Evolutionary conservation across 805 yeast species (phyloP).

Genomic region (Blastobotrys attinorum): DNA sequence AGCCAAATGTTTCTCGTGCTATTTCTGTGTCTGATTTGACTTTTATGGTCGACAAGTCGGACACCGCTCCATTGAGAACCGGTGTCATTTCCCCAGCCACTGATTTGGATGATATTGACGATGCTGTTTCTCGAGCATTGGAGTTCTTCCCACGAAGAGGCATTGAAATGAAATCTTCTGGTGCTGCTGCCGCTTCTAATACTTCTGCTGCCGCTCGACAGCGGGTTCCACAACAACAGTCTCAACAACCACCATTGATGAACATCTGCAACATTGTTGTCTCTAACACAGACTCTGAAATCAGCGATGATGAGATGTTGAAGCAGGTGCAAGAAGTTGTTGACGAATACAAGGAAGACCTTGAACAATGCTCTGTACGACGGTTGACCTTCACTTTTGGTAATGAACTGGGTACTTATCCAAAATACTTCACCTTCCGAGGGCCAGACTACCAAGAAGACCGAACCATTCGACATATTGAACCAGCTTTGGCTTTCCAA

Average conservation of each 20-base stretch:
- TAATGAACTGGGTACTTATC: slow-evolving; percentile 75
- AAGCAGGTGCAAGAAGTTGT: slow-evolving; percentile 55
- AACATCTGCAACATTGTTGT: slow-evolving; percentile 82
- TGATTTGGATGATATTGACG: slow-evolving; percentile 87
- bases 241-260: slow-evolving; percentile 34
- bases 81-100: slow-evolving; percentile 77
- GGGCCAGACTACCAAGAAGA: slow-evolving; percentile 84
- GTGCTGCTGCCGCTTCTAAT: slow-evolving; percentile 34
- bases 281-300: slow-evolving; percentile 64
- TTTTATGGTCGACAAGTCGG: slow-evolving; percentile 62
- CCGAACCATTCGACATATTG: slow-evolving; percentile 92
- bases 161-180: slow-evolving; percentile 31
- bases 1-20: slow-evolving; percentile 41
- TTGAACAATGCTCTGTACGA: slow-evolving; percentile 68
- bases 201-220: slow-evolving; percentile 16
- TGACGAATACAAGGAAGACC: slow-evolving; percentile 60
- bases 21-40: slow-evolving; percentile 90
- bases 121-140: slow-evolving; percentile 65
- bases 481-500: slow-evolving; percentile 97
- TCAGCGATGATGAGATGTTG: slow-evolving; percentile 60
- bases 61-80: slow-evolving; percentile 62
- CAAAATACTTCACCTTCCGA: slow-evolving; percentile 91
- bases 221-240: not conserved
- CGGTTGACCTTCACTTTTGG: slow-evolving; percentile 91
- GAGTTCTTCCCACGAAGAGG: slow-evolving; percentile 50